phyloP scores from a whole-genome alignment of 768 basidiomycete genomes.

The Paxillus ammoniavirescens region DNA sequence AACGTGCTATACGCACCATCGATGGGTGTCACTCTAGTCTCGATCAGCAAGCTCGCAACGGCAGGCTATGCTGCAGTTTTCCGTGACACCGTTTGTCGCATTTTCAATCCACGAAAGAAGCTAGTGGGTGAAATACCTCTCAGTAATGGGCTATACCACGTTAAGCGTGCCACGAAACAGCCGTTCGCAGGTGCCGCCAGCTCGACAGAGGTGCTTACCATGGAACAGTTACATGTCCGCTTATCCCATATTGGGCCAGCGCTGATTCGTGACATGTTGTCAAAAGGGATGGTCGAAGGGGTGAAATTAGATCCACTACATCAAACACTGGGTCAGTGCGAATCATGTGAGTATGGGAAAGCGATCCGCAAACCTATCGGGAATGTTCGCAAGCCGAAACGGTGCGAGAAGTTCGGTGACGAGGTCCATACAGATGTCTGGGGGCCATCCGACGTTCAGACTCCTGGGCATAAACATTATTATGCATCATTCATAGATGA shows the following conservation, averaged over 20 bases:
- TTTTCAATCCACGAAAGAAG: constrained; percentile 2
- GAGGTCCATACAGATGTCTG: constrained; percentile 11
- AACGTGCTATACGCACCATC: no score
- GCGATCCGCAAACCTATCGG: no score
- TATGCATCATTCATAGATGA: constrained; percentile 13
- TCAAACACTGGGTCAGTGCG: constrained; percentile 7
- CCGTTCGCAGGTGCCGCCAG: no score
- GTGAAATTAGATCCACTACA: neutral
- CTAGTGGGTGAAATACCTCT: neutral
- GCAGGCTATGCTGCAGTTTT: constrained; percentile 8
- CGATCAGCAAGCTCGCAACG: constrained; percentile 7
- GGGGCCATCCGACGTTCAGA: no score
- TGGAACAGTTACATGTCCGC: neutral
- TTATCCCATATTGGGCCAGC: constrained; percentile 3
- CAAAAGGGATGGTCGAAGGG: constrained; percentile 3
- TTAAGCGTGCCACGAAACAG: neutral
- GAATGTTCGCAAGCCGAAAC: no score
- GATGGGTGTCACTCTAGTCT: constrained; percentile 14
- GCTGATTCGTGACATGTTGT: constrained; percentile 3
- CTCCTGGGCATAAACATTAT: neutral
- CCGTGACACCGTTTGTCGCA: neutral
- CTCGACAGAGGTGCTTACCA: no score
- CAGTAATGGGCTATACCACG: neutral
- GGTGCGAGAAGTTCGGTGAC: neutral
- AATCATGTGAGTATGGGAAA: constrained; percentile 7